phyloP scores from a whole-genome alignment of 2,329 filamentous ascomycete genomes.

The Aschersonia sp. region DNA sequence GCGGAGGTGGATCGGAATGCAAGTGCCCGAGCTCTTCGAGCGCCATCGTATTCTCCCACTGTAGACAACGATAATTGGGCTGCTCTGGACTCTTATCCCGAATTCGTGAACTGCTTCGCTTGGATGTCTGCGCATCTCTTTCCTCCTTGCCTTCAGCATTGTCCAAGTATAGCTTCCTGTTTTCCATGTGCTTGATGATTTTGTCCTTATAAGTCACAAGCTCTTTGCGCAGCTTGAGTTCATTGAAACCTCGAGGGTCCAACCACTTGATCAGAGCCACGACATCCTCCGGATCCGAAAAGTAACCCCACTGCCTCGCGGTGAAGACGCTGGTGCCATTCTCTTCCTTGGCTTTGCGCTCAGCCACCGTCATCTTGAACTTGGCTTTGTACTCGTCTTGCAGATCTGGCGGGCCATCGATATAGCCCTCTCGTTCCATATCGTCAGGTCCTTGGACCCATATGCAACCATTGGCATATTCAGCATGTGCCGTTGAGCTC shows the following conservation, averaged over 20 bases:
- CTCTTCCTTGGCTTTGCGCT: slow-evolving; percentile 78
- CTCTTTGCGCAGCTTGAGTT: slow-evolving; percentile 79
- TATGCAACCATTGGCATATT: slow-evolving; percentile 85
- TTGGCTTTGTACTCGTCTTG: slow-evolving; percentile 62
- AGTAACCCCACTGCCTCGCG: slow-evolving; percentile 81
- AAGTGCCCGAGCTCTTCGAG: slow-evolving; percentile 42
- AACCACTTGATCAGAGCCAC: slow-evolving; percentile 77
- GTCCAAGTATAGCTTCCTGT: slow-evolving; percentile 54
- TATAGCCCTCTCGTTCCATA: slow-evolving; percentile 72
- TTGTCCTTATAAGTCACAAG: slow-evolving; percentile 60
- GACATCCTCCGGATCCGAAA: slow-evolving; percentile 64
- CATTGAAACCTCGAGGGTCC: slow-evolving; percentile 72
- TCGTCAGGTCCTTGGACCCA: slow-evolving; percentile 95
- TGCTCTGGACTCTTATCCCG: slow-evolving; percentile 31
- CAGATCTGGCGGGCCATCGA: slow-evolving; percentile 58
- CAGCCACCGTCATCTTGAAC: slow-evolving; percentile 69
- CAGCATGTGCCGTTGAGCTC: slow-evolving; percentile 75
- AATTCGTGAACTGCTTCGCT: slow-evolving; percentile 30
- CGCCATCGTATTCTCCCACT: slow-evolving; percentile 42
- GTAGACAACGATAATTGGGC: slow-evolving; percentile 32
- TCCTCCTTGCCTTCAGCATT: slow-evolving; percentile 21
- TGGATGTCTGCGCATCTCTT: slow-evolving; percentile 17
- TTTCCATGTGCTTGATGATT: slow-evolving; percentile 68
- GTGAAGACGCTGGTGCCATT: slow-evolving; percentile 63
- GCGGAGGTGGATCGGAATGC: slow-evolving; percentile 39